Evolutionary conservation across 2,329 filamentous ascomycete genomes (phyloP).

Genomic region (Fusarium staphyleae): DNA sequence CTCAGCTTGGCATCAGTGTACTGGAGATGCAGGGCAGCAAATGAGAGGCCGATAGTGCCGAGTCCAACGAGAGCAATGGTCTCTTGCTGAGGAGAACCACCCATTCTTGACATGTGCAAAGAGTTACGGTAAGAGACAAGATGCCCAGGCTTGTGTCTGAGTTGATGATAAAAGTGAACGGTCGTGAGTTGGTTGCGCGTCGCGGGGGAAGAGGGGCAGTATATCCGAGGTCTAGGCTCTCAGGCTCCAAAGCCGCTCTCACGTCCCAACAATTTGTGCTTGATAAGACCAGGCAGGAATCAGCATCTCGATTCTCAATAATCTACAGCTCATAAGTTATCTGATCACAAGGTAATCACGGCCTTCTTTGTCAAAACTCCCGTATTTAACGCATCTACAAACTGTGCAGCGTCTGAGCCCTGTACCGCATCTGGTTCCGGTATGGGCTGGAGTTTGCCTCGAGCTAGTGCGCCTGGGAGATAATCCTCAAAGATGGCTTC

Average conservation of each 20-base stretch:
- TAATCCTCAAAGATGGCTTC: slow-evolving; percentile 26
- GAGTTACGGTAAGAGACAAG: too few species aligned
- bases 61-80: slow-evolving; percentile 22
- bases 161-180: background rate
- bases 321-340: too few species aligned
- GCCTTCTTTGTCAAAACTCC: slow-evolving; percentile 30
- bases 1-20: slow-evolving; percentile 21
- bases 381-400: slow-evolving; percentile 10
- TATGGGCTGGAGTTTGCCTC: slow-evolving; percentile 16
- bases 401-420: slow-evolving; percentile 3
- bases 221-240: slow-evolving; percentile 12
- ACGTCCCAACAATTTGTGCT: too few species aligned
- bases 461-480: slow-evolving; percentile 15
- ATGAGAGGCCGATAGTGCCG: slow-evolving; percentile 30
- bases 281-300: too few species aligned
- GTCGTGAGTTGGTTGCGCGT: too few species aligned
- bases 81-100: slow-evolving; percentile 1
- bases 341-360: slow-evolving; percentile 4
- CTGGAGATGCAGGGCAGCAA: slow-evolving; percentile 21
- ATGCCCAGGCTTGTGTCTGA: background rate
- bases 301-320: too few species aligned
- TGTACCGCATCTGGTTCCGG: slow-evolving; percentile 22
- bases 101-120: background rate
- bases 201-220: slow-evolving; percentile 19
- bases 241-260: too few species aligned